Conservation (phyloP, 2,329 filamentous ascomycete genomes). For the Hymenoscyphus albidus region DNA sequence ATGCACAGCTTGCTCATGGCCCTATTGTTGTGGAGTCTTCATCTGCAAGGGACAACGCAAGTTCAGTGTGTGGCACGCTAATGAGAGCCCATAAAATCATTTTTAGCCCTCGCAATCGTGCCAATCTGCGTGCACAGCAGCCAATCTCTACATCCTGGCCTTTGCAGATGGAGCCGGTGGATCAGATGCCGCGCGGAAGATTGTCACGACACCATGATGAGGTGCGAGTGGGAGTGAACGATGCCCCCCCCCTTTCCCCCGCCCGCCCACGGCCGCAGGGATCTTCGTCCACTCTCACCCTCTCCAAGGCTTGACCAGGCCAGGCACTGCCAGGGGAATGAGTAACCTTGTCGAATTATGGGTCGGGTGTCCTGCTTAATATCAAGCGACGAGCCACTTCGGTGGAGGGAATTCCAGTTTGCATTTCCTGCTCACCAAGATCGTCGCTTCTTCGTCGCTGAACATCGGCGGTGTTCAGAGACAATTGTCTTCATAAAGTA, state of each 20-base stretch:
- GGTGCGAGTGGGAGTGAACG: background rate
- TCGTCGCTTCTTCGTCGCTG: constrained; percentile 4
- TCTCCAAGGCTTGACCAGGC: background rate
- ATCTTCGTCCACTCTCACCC: background rate
- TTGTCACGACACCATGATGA: background rate
- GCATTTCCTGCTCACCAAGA: constrained; percentile 2
- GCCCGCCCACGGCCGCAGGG: background rate
- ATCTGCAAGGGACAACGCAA: background rate
- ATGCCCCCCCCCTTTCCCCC: constrained; percentile 1
- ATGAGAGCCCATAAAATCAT: background rate
- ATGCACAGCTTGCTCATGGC: background rate
- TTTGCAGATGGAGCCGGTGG: background rate
- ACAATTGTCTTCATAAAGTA: background rate
- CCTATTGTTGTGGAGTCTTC: background rate
- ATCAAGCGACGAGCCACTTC: constrained; percentile 3
- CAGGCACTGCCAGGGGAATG: background rate
- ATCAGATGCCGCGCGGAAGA: background rate
- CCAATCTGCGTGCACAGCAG: background rate
- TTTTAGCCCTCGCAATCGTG: background rate
- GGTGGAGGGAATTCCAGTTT: background rate
- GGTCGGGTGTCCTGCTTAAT: constrained; percentile 5
- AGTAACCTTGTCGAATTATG: background rate
- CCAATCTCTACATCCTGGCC: background rate
- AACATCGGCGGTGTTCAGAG: background rate
- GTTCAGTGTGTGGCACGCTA: background rate